Evolutionary conservation across 176 grass and related monocot genomes (phyloP).

Genomic region (Neostapfia colusana): DNA sequence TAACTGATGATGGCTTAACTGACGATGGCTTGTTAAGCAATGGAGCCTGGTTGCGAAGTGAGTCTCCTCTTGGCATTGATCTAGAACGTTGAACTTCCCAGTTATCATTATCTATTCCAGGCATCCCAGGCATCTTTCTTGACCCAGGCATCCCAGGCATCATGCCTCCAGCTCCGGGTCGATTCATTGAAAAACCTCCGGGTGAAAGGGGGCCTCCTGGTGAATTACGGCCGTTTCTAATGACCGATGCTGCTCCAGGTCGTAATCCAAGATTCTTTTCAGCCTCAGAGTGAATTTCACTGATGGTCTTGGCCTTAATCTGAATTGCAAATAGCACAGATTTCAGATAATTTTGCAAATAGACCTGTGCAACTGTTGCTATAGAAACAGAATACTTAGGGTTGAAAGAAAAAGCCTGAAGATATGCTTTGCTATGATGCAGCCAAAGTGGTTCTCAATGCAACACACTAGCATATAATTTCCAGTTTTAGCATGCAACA

Average conservation of each 20-base stretch:
- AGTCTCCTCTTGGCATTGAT: constrained; percentile 72
- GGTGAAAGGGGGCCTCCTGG: constrained; percentile 59
- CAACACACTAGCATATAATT: background rate
- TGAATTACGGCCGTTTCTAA: constrained; percentile 64
- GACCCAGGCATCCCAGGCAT: constrained; percentile 97
- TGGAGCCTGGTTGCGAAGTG: constrained; percentile 37
- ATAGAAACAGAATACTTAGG: background rate
- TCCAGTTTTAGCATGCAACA: background rate
- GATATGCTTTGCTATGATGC: background rate
- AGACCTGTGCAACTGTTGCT: background rate
- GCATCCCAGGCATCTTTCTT: constrained; percentile 99
- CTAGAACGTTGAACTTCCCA: constrained; percentile 91
- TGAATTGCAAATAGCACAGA: constrained; percentile 47
- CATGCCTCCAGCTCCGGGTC: constrained; percentile 80
- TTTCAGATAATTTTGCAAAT: constrained; percentile 33
- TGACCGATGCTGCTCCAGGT: constrained; percentile 58
- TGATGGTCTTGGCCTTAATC: constrained; percentile 90
- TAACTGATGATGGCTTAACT: constrained; percentile 45
- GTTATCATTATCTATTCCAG: constrained; percentile 78
- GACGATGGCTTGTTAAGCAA: constrained; percentile 49
- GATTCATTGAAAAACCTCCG: constrained; percentile 60
- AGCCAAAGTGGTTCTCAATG: constrained; percentile 1
- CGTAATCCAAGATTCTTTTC: constrained; percentile 84
- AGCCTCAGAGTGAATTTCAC: constrained; percentile 85
- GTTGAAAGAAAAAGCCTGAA: background rate